These are phyloP conservation scores for Lentinula aciculospora DNA, from an alignment of 768 basidiomycete genomes.

Conservation along the genomic window DNA sequence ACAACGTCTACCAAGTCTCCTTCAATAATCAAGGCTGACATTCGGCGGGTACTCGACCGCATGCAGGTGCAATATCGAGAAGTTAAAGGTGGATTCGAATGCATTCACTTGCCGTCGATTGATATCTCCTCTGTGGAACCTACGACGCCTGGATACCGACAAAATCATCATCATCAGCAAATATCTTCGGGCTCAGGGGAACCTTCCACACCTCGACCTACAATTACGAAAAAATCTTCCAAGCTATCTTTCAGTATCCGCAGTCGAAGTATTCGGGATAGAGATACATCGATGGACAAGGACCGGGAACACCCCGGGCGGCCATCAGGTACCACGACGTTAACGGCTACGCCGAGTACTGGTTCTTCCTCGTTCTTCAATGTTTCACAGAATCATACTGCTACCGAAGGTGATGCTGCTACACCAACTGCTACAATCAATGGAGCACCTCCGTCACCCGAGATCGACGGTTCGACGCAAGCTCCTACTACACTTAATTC, in stretches of 20 bases:
- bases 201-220: slow-evolving; percentile 41
- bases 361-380: slow-evolving; percentile 87
- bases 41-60: slow-evolving; percentile 81
- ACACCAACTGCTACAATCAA: slow-evolving; percentile 14
- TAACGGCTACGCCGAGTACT: slow-evolving; percentile 65
- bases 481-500: slow-evolving; percentile 14
- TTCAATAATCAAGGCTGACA: slow-evolving; percentile 73
- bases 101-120: slow-evolving; percentile 92
- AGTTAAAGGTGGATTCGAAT: slow-evolving; percentile 90
- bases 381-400: slow-evolving; percentile 51
- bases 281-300: slow-evolving; percentile 22
- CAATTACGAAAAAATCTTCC: slow-evolving; percentile 67
- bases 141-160: slow-evolving; percentile 13
- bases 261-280: slow-evolving; percentile 29
- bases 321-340: slow-evolving; percentile 39
- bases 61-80: slow-evolving; percentile 95
- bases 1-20: slow-evolving; percentile 93
- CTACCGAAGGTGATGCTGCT: slow-evolving; percentile 13
- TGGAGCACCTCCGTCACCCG: slow-evolving; percentile 23
- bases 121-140: slow-evolving; percentile 72
- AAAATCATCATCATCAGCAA: slow-evolving; percentile 25
- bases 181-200: slow-evolving; percentile 49
- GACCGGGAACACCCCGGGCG: slow-evolving; percentile 34
- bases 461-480: slow-evolving; percentile 22
- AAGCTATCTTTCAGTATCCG: slow-evolving; percentile 71